phyloP scores from a whole-genome alignment of 2,329 filamentous ascomycete genomes.

The Fusarium clavum region DNA sequence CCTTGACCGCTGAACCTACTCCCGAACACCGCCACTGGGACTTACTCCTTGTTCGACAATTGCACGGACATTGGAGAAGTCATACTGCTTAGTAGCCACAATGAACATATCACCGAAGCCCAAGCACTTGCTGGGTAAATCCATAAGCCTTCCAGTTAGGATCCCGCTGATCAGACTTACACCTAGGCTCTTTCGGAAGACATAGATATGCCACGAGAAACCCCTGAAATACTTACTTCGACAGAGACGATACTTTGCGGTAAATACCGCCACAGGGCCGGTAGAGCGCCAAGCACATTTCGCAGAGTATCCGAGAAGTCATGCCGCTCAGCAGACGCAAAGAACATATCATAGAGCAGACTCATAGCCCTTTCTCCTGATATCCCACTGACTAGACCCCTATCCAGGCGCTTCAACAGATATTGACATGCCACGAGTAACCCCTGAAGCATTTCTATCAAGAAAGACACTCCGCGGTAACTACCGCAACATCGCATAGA shows the following conservation, averaged over 20 bases:
- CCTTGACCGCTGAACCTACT: neutral
- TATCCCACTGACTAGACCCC: neutral
- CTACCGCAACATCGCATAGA: neutral
- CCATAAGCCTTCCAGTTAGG: neutral
- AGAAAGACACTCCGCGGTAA: too few relatives aligned
- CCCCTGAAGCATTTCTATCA: neutral
- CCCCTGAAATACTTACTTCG: neutral
- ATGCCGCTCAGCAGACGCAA: neutral
- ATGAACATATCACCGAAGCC: neutral
- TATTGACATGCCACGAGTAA: neutral
- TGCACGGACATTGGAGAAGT: neutral
- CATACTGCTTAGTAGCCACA: neutral
- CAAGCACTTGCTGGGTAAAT: neutral
- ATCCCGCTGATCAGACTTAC: neutral
- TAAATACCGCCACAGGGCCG: neutral
- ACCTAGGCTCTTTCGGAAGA: neutral
- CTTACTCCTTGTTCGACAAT: neutral
- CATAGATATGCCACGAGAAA: neutral
- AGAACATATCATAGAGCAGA: neutral
- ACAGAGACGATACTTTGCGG: accelerated
- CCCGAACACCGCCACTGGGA: neutral
- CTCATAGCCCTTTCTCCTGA: accelerated
- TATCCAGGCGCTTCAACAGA: neutral
- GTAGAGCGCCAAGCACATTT: neutral
- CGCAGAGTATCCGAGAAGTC: neutral